Conservation (phyloP, 129 eudicot genomes). For the Flaveria bidentis region DNA sequence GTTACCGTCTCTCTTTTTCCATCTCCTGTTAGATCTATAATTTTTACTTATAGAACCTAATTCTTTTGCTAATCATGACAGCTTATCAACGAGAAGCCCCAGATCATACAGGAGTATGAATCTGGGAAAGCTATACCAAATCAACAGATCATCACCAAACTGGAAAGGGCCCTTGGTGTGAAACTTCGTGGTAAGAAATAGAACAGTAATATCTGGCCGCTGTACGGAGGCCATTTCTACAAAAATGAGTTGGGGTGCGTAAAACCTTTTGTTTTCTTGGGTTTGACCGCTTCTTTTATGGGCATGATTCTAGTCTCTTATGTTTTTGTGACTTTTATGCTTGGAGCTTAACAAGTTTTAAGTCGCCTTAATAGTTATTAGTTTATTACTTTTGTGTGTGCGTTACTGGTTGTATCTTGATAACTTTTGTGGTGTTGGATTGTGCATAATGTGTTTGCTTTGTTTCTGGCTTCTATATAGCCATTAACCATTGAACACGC, state of each 20-base stretch:
- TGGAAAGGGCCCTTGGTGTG: constrained; percentile 95
- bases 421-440: constrained; percentile 15
- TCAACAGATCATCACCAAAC: constrained; percentile 86
- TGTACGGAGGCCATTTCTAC: neutral
- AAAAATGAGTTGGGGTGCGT: constrained; percentile 19
- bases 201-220: constrained; percentile 14
- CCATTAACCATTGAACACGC: neutral
- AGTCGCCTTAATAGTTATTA: constrained; percentile 4
- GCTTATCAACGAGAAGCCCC: constrained; percentile 97
- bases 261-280: constrained; percentile 28
- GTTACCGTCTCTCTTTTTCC: constrained; percentile 32
- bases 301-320: neutral
- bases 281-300: constrained; percentile 13
- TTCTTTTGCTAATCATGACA: constrained; percentile 30
- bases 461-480: neutral
- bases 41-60: constrained; percentile 8
- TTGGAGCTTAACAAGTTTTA: constrained; percentile 20
- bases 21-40: neutral
- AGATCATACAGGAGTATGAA: constrained; percentile 92
- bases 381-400: neutral
- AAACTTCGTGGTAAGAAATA: constrained; percentile 91
- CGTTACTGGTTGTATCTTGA: neutral
- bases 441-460: constrained; percentile 16
- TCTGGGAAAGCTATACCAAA: constrained; percentile 98
- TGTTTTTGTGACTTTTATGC: constrained; percentile 26